These are phyloP conservation scores for Tulasnella sp. DNA, from an alignment of 768 basidiomycete genomes.

Conservation along the genomic window DNA sequence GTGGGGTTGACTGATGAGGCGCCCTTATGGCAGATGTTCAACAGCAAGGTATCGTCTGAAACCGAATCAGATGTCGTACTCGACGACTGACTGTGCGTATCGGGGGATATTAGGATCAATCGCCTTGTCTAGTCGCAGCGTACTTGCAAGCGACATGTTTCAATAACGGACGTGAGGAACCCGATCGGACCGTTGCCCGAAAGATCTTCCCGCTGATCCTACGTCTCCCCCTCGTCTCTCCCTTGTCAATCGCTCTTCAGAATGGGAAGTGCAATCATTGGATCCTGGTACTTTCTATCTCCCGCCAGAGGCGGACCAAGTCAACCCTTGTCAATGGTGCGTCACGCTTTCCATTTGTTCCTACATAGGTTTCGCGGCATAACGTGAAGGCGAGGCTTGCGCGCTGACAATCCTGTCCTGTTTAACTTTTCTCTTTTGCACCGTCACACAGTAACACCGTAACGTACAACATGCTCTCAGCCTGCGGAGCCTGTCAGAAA, in stretches of 20 bases:
- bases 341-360: not conserved
- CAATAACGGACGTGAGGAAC: not conserved
- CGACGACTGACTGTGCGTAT: not conserved
- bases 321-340: constrained; percentile 5
- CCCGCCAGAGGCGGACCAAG: not conserved
- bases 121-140: constrained; percentile 2
- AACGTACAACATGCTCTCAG: constrained; percentile 1
- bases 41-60: not conserved
- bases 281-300: not conserved
- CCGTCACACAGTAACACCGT: constrained; percentile 1
- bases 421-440: not conserved
- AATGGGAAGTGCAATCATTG: not conserved
- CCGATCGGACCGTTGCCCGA: not conserved
- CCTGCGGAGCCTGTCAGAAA: constrained; percentile 6
- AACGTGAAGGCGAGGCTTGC: not conserved
- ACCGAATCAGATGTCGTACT: not conserved
- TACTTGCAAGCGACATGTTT: constrained; percentile 2
- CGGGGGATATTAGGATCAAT: not conserved
- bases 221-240: too few species aligned
- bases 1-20: not conserved
- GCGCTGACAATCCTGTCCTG: not conserved
- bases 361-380: too few species aligned
- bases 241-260: not conserved
- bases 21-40: not conserved
- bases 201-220: not conserved